These are phyloP conservation scores for Epichloe coenophiala DNA, from an alignment of 2,329 filamentous ascomycete species.

Conservation along the genomic window DNA sequence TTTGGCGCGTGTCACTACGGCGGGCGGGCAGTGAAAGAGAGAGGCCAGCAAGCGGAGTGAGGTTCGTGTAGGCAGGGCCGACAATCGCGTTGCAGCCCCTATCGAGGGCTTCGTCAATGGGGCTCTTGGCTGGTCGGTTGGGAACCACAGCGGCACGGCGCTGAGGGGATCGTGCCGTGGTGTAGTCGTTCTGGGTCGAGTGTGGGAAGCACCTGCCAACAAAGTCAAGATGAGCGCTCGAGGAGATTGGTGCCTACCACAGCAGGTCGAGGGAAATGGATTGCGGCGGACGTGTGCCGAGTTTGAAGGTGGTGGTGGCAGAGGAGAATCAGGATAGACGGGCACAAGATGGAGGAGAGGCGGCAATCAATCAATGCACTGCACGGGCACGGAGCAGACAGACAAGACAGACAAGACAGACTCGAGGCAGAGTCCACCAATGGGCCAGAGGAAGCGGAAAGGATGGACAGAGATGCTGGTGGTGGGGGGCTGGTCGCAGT, in stretches of 20 bases:
- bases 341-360: constrained; percentile 1
- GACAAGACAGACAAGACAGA: not conserved
- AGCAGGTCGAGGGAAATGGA: not conserved
- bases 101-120: constrained; percentile 3
- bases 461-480: not conserved
- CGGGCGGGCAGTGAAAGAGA: no score
- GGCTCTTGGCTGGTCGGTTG: not conserved
- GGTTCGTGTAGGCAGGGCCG: constrained; percentile 7
- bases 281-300: not conserved
- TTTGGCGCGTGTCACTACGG: not conserved
- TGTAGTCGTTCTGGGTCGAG: not conserved
- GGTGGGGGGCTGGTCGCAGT: no score
- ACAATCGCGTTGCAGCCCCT: constrained; percentile 3
- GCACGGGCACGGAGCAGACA: not conserved
- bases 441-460: not conserved
- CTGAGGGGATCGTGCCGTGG: not conserved
- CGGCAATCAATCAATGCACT: not conserved
- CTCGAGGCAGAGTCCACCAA: not conserved
- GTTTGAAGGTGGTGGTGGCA: not conserved
- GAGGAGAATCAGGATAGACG: not conserved
- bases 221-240: not conserved
- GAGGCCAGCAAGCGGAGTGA: not conserved
- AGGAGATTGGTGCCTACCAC: not conserved
- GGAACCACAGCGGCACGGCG: not conserved
- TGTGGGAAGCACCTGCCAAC: not conserved